Conservation (phyloP, 1,284 basidiomycete genomes). For the Xerocomus minutiporus region DNA sequence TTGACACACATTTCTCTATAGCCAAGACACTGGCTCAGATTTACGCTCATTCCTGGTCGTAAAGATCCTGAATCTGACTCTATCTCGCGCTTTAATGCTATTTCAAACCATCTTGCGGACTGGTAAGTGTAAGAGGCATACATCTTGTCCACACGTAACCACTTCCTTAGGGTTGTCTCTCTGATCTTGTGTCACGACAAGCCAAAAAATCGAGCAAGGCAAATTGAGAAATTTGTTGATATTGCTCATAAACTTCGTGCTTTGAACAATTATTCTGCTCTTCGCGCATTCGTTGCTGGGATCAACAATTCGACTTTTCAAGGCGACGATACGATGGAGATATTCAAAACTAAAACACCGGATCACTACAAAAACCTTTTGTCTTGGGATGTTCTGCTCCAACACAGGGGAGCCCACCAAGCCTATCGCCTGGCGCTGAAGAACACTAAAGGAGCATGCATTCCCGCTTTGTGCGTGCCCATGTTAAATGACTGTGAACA, state of each 20-base stretch:
- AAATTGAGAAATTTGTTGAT: constrained; percentile 75
- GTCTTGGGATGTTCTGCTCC: constrained; percentile 74
- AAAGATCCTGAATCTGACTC: constrained; percentile 60
- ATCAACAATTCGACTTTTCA: constrained; percentile 70
- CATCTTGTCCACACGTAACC: constrained; percentile 4
- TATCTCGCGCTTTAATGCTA: constrained; percentile 62
- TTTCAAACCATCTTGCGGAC: constrained; percentile 72
- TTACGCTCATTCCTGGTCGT: constrained; percentile 62
- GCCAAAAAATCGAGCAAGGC: constrained; percentile 56
- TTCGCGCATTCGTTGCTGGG: constrained; percentile 79
- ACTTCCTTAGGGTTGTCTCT: constrained; percentile 59
- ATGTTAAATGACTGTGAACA: constrained; percentile 5
- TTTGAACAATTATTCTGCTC: constrained; percentile 74
- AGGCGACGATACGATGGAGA: constrained; percentile 67
- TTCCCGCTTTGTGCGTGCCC: constrained; percentile 68
- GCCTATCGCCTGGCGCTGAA: constrained; percentile 75
- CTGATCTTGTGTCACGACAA: constrained; percentile 76
- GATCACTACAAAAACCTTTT: constrained; percentile 65
- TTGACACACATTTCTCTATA: constrained; percentile 28
- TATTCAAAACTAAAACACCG: constrained; percentile 56
- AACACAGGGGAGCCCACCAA: constrained; percentile 67
- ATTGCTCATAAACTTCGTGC: constrained; percentile 65
- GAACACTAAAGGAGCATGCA: constrained; percentile 76
- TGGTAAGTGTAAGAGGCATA: constrained; percentile 46
- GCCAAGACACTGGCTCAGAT: constrained; percentile 78